Conservation (phyloP, 768 basidiomycete genomes). For the Trametes meyenii region DNA sequence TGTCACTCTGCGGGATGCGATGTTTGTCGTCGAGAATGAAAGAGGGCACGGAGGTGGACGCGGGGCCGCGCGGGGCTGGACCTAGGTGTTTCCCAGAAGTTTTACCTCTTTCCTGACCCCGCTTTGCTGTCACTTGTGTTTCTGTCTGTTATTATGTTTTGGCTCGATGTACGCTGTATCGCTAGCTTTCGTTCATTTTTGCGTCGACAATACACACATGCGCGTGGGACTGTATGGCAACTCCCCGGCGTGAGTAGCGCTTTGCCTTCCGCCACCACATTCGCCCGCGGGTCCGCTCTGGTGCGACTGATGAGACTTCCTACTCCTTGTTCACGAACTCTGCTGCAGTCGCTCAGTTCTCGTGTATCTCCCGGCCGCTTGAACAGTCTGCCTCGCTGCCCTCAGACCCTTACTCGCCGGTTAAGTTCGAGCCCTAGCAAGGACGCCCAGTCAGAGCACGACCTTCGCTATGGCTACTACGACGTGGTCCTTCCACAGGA, state of each 20-base stretch:
- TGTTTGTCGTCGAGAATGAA: constrained; percentile 87
- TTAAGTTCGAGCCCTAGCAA: background rate
- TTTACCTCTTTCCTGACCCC: background rate
- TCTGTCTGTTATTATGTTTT: background rate
- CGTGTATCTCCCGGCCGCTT: background rate
- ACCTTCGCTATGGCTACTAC: constrained; percentile 51
- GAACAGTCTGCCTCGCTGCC: too few species aligned
- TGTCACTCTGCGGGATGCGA: constrained; percentile 76
- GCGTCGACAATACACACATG: background rate
- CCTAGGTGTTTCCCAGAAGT: constrained; percentile 31
- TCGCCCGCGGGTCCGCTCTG: too few species aligned
- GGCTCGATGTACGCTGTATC: constrained; percentile 5
- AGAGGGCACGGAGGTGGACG: constrained; percentile 81
- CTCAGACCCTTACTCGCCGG: background rate
- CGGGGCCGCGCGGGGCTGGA: constrained; percentile 75
- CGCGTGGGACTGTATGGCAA: too few species aligned
- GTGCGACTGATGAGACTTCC: constrained; percentile 3
- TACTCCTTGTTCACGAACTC: background rate
- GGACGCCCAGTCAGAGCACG: constrained; percentile 19
- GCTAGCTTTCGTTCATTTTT: constrained; percentile 10
- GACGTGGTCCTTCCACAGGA: constrained; percentile 65
- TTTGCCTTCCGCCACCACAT: background rate
- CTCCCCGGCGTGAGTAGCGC: too few species aligned
- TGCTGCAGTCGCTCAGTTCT: background rate
- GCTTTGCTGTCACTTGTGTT: background rate